phyloP scores from a whole-genome alignment of 129 eudicot genomes.

The Rutidosis leptorrhynchoides region DNA sequence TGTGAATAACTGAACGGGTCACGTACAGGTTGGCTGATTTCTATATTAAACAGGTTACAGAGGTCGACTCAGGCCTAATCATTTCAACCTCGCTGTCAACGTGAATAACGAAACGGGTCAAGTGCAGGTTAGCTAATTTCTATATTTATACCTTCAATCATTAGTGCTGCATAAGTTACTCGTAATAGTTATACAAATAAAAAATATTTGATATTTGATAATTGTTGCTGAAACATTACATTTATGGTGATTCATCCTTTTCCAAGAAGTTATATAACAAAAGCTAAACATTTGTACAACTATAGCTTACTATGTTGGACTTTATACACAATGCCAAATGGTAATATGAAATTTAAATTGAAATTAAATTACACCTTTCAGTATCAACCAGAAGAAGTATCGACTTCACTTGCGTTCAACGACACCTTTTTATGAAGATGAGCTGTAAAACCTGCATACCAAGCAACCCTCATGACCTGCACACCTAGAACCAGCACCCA shows the following conservation, averaged over 20 bases:
- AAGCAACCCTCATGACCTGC: slow-evolving; percentile 98
- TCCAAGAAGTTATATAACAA: not conserved
- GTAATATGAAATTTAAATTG: slow-evolving; percentile 4
- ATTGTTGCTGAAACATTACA: not conserved
- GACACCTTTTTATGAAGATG: slow-evolving; percentile 39
- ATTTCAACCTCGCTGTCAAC: not conserved
- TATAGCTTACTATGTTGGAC: not conserved
- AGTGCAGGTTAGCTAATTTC: not conserved
- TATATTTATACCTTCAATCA: too few species aligned
- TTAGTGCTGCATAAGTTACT: not conserved
- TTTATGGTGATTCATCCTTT: not conserved
- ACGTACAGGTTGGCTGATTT: not conserved
- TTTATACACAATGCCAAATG: slow-evolving; percentile 22
- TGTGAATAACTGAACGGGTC: not conserved
- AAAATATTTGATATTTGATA: not conserved
- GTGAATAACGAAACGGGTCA: not conserved
- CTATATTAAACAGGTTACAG: not conserved
- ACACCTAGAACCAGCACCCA: slow-evolving; percentile 92
- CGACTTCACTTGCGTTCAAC: not conserved
- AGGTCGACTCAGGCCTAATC: not conserved
- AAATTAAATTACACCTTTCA: not conserved
- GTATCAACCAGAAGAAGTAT: slow-evolving; percentile 26
- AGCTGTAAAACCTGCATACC: slow-evolving; percentile 90
- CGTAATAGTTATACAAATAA: not conserved
- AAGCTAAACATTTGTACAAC: slow-evolving; percentile 13